phyloP scores from a whole-genome alignment of 805 yeast species.

The Isabelozyma gotoi region DNA sequence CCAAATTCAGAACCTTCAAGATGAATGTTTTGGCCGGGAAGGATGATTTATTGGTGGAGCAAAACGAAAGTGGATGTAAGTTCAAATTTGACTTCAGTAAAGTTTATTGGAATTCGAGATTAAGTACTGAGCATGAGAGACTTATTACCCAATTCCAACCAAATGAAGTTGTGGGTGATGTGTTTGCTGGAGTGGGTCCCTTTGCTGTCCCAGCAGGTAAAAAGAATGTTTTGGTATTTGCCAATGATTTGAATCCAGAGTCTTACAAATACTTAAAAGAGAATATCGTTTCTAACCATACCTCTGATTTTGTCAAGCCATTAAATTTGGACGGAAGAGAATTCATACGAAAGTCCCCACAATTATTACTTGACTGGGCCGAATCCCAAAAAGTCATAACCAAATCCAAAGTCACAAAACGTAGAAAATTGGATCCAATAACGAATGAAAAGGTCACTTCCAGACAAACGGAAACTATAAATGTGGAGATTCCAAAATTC shows the following conservation, averaged over 20 bases:
- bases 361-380: slow-evolving; percentile 49
- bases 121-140: slow-evolving; percentile 91
- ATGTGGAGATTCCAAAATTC: slow-evolving; percentile 48
- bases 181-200: slow-evolving; percentile 98
- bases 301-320: slow-evolving; percentile 55
- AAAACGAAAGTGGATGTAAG: slow-evolving; percentile 80
- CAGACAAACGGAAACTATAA: slow-evolving; percentile 9
- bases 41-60: slow-evolving; percentile 73
- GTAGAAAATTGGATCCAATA: slow-evolving; percentile 35
- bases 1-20: slow-evolving; percentile 85
- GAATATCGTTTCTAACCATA: slow-evolving; percentile 67
- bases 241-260: slow-evolving; percentile 92
- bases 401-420: slow-evolving; percentile 30
- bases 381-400: slow-evolving; percentile 29
- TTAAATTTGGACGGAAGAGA: slow-evolving; percentile 80
- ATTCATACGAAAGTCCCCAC: slow-evolving; percentile 65
- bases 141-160: slow-evolving; percentile 59
- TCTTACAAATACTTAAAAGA: slow-evolving; percentile 67
- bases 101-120: slow-evolving; percentile 96
- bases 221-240: slow-evolving; percentile 74
- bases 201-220: slow-evolving; percentile 96
- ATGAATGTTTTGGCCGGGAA: slow-evolving; percentile 94
- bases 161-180: slow-evolving; percentile 85
- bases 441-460: slow-evolving; percentile 14
- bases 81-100: slow-evolving; percentile 88